Percentiles rank a stretch among this genome's conserved stretches.
Evolutionary conservation across 345 rosid species (phyloP).

Genomic region (Citrus sp.): DNA sequence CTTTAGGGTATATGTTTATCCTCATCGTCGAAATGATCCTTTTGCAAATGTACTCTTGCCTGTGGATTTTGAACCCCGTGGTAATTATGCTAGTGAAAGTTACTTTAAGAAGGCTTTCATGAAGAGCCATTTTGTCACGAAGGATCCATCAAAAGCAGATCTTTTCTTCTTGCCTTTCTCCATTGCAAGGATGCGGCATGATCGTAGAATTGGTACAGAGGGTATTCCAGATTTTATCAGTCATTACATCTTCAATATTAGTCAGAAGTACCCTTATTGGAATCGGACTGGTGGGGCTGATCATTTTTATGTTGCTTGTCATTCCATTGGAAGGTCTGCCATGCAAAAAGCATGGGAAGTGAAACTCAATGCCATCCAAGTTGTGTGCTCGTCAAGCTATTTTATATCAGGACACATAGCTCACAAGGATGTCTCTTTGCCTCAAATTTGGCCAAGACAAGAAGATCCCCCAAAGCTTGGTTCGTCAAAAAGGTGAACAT

Average conservation of each 20-base stretch:
- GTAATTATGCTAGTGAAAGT: conserved; percentile 62
- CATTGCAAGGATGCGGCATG: conserved; percentile 53
- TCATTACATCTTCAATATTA: conserved; percentile 37
- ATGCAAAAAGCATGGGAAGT: conserved; percentile 38
- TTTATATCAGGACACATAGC: conserved; percentile 44
- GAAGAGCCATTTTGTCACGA: conserved; percentile 48
- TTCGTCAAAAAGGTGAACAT: conserved; percentile 41
- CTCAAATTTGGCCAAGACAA: conserved; percentile 65
- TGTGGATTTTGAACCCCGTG: conserved; percentile 39
- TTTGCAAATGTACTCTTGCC: conserved; percentile 48
- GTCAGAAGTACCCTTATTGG: conserved; percentile 55
- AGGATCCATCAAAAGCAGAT: conserved; percentile 43
- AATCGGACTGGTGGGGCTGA: conserved; percentile 60
- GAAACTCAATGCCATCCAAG: conserved; percentile 51
- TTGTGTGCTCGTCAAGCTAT: conserved; percentile 63
- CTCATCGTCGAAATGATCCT: conserved; percentile 44
- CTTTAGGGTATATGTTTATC: conserved; percentile 55
- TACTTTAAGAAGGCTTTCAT: conserved; percentile 50
- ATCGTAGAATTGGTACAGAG: conserved; percentile 30
- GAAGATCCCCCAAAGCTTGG: conserved; percentile 41
- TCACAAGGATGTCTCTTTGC: conserved; percentile 61
- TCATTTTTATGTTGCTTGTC: conserved; percentile 65
- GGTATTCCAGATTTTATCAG: conserved; percentile 43
- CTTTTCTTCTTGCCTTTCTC: conserved; percentile 63
- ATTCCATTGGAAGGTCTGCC: conserved; percentile 52